A percentile compares a stretch with the other conserved stretches of the same genome.
These are phyloP conservation scores for Hordeum vulgare DNA, from an alignment of 176 grass and related monocot species.

Conservation along the genomic window DNA sequence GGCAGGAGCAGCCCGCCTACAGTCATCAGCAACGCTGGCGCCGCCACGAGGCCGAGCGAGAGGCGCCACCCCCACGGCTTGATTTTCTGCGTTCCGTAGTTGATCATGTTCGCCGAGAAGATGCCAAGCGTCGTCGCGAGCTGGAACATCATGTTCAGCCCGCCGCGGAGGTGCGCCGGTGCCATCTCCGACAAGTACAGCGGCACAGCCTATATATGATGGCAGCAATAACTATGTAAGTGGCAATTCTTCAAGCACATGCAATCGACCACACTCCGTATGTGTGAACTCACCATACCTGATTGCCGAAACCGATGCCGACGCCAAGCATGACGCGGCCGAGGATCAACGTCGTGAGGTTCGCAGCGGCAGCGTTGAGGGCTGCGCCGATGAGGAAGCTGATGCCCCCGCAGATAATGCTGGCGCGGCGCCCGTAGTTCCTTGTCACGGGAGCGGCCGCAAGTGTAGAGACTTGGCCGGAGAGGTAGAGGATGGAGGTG, in stretches of 20 bases:
- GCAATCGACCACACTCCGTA: conserved; percentile 1
- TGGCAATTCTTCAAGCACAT: background rate
- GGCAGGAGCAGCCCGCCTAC: conserved; percentile 58
- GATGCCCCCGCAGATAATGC: conserved; percentile 36
- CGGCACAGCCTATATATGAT: conserved; percentile 19
- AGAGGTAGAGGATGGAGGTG: conserved; percentile 61
- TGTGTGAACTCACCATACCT: background rate
- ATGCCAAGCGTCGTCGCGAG: conserved; percentile 27
- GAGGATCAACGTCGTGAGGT: conserved; percentile 41
- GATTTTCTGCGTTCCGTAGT: conserved; percentile 42
- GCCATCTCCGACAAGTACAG: conserved; percentile 58
- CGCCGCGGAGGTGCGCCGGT: conserved; percentile 25
- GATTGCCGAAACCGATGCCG: conserved; percentile 46
- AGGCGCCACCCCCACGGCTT: conserved; percentile 45
- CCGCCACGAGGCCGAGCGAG: conserved; percentile 35
- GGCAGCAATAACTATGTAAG: background rate
- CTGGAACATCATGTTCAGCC: conserved; percentile 46
- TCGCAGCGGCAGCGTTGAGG: conserved; percentile 19
- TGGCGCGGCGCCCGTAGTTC: conserved; percentile 20
- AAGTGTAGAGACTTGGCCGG: conserved; percentile 40
- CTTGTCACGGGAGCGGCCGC: conserved; percentile 29
- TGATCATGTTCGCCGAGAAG: conserved; percentile 30
- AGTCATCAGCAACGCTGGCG: conserved; percentile 59
- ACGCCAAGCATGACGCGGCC: conserved; percentile 40
- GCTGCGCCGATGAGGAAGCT: conserved; percentile 24